phyloP scores from a whole-genome alignment of 2,329 filamentous ascomycete species.

The Diaporthe sp. region DNA sequence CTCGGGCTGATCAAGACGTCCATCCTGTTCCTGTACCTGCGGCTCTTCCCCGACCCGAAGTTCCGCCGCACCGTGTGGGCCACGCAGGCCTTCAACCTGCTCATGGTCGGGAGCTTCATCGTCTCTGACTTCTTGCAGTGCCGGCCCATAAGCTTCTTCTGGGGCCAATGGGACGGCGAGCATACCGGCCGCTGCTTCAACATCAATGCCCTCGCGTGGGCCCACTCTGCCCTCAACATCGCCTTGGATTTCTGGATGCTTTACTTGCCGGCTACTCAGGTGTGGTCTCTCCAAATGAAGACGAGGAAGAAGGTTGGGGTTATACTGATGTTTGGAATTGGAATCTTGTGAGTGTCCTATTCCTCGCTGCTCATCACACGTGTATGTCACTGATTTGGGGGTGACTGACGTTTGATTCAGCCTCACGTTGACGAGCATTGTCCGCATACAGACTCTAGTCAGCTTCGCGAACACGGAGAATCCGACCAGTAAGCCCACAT shows the following conservation, averaged over 20 bases:
- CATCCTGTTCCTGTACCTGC: constrained; percentile 33
- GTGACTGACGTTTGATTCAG: constrained; percentile 30
- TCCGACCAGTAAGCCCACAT: constrained; percentile 42
- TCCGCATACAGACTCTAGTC: constrained; percentile 48
- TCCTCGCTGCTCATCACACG: no score
- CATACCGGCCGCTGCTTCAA: constrained; percentile 32
- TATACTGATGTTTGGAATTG: constrained; percentile 25
- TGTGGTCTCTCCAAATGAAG: constrained; percentile 9
- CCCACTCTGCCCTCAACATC: constrained; percentile 11
- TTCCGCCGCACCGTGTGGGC: constrained; percentile 31
- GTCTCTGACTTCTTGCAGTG: constrained; percentile 38
- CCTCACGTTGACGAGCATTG: constrained; percentile 50
- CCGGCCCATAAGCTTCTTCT: constrained; percentile 39
- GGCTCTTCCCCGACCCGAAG: background rate
- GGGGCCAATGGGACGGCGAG: constrained; percentile 41
- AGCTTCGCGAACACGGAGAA: constrained; percentile 47
- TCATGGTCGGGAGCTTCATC: constrained; percentile 38
- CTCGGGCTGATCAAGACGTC: constrained; percentile 26
- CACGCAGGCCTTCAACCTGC: constrained; percentile 34
- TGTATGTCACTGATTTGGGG: background rate
- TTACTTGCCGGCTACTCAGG: constrained; percentile 16
- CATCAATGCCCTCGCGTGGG: constrained; percentile 20
- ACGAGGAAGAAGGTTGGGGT: constrained; percentile 21
- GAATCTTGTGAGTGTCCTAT: constrained; percentile 13
- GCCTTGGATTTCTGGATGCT: constrained; percentile 33